Base-by-base conservation (phyloP, 2,329 filamentous ascomycete genomes). In the Fusarium austroafricanum region DNA sequence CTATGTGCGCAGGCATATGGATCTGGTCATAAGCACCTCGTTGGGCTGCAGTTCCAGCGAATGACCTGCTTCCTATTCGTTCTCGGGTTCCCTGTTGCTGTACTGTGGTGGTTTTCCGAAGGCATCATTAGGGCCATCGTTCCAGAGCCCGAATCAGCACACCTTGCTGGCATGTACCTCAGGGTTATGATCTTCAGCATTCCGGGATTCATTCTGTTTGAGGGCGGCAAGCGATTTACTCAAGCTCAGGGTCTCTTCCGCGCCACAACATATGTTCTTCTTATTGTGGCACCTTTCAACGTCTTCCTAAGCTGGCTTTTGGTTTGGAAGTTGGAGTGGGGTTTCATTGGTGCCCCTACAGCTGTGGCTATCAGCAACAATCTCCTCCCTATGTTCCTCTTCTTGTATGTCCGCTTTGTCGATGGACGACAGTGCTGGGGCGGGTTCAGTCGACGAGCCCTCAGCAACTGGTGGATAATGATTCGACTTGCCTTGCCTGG, bases 1-100 rank as follows among this genome's bases (percentile, higher is more conserved):
- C 88, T 98, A 4, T 97, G 95, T 77, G 89, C 95, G 0, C 95
- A 98, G 79, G 95, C 96, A 1, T 98, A 96, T 76, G 95, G 96
- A 4, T 96, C 92, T 1, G 95, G 95, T 0, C 92, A 91, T 76
- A 96, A 92, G 76, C 92, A 94, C 71, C 87, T 98, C 7, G 95
- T 98, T 12, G 92, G 92, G 3, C 78, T 96, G 55, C 92, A 96
- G 73, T 85, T 93, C 66, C 92, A 96, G 79, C 86, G 92, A 57
- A 95, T 95, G 92, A 83, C 92, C 2, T 91, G 84, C 75, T 94
- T 96, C 75, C 84, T 96, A 4, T 90, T 91, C 82, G 77, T 84
- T 4, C 85, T 94, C 67, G 91, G 89, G 2, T 83, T 93, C 18
- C 92, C 92, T 1, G 92, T 96, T 69, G 87, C 85, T 6, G 75